Percentiles rank a stretch among this genome's conserved stretches.
phyloP scores from a whole-genome alignment of 2,329 filamentous ascomycete genomes.

The Claviceps spartinae region DNA sequence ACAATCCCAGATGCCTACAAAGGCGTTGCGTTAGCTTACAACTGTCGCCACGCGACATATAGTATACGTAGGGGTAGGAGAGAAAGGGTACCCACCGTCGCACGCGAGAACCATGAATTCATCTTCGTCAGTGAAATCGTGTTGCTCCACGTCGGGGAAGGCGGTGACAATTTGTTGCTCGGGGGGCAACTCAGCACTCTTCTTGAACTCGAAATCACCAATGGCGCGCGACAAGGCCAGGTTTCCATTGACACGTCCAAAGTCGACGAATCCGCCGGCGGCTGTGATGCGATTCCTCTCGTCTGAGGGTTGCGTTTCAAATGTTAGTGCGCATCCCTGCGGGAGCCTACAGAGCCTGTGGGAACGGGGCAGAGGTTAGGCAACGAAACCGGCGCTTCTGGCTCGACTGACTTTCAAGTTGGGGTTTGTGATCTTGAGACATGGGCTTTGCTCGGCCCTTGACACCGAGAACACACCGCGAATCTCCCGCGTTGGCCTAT shows the following conservation, averaged over 20 bases:
- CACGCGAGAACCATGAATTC: conserved; percentile 91
- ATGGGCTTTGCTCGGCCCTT: conserved; percentile 95
- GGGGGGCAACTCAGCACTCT: conserved; percentile 90
- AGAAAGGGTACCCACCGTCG: conserved; percentile 51
- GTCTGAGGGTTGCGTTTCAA: conserved; percentile 33
- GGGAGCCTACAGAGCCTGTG: neutral
- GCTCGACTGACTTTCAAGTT: conserved; percentile 71
- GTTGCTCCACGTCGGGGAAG: conserved; percentile 83
- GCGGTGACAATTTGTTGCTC: conserved; percentile 98
- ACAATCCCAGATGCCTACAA: conserved; percentile 93
- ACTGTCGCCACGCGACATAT: neutral
- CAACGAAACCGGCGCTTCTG: conserved; percentile 1
- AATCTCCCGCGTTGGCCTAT: conserved; percentile 94
- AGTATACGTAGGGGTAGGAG: neutral
- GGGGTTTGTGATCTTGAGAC: conserved; percentile 98
- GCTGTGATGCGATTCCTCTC: conserved; percentile 94
- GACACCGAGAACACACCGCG: conserved; percentile 84
- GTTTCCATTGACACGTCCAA: conserved; percentile 96
- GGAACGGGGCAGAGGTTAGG: neutral
- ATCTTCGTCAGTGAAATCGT: conserved; percentile 84
- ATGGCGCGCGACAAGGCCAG: conserved; percentile 92
- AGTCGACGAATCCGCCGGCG: conserved; percentile 94
- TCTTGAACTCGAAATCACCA: conserved; percentile 99
- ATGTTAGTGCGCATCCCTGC: neutral
- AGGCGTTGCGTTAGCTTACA: neutral